Evolutionary conservation across 129 eudicot genomes (phyloP).

Genomic region (Rutidosis leptorrhynchoides): DNA sequence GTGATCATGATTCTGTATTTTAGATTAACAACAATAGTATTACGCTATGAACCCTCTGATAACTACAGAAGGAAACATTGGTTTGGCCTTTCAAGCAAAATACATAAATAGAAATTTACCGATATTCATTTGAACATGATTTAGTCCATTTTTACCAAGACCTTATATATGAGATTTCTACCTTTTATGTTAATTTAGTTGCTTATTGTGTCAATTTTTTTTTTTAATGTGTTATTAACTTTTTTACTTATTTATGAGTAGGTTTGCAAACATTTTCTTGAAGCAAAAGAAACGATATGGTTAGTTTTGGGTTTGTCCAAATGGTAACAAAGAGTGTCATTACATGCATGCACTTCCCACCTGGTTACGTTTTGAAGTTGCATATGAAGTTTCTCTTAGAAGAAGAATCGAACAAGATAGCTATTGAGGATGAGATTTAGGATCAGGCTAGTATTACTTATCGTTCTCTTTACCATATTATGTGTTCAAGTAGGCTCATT

Average conservation of each 20-base stretch:
- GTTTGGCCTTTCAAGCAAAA: too few species aligned
- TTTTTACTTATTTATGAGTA: slow-evolving; percentile 21
- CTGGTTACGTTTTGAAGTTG: slow-evolving; percentile 59
- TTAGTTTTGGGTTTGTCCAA: slow-evolving; percentile 98
- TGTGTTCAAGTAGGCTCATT: too few species aligned
- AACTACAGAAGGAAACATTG: not conserved
- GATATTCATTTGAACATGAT: too few species aligned
- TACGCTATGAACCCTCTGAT: not conserved
- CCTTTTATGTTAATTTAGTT: not conserved
- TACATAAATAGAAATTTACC: too few species aligned
- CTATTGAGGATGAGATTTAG: slow-evolving; percentile 67
- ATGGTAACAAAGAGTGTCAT: slow-evolving; percentile 84
- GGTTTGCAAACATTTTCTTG: slow-evolving; percentile 71
- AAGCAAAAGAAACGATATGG: slow-evolving; percentile 94
- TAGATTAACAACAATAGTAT: slow-evolving; percentile 1
- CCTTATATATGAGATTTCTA: slow-evolving; percentile 7
- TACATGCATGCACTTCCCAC: slow-evolving; percentile 98
- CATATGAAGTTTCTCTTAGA: slow-evolving; percentile 69
- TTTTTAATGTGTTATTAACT: slow-evolving; percentile 14
- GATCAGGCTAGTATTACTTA: slow-evolving; percentile 40
- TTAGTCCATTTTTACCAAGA: not conserved
- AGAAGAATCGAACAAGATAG: slow-evolving; percentile 56
- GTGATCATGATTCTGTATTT: slow-evolving; percentile 18
- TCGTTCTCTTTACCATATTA: slow-evolving; percentile 16
- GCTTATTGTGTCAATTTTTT: not conserved